Evolutionary conservation across 495 filamentous ascomycete species (phyloP), one percentile per base, ranked within the genome.

Genomic region (Pyrenopolyporus hunteri): DNA sequence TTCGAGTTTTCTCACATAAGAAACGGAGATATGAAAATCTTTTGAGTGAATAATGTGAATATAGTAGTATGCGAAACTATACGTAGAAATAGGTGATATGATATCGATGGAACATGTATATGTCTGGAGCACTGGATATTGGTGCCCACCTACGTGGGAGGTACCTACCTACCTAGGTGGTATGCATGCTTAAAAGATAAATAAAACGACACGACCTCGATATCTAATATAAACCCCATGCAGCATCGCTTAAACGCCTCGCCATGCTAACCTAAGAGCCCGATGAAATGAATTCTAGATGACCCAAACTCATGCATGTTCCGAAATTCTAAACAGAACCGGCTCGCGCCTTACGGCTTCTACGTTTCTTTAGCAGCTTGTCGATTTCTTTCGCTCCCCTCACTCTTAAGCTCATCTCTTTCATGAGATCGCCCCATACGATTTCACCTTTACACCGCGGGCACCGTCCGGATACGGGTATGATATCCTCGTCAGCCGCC

Each of bases 341-440:
- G 5, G 39, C 56, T 48, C 67, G 73, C 1, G 56, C 42, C 10
- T 57, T 73, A 22, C 71, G 54, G 20, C 52, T 63, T 11, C 72
- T 76, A 14, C 75, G 83, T 72, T 74, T 82, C 69, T 83, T 88
- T 63, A 92, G 71, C 17, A 94, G 71, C 42, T 79, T 80, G 14
- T 82, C 83, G 2, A 90, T 66, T 59, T 90, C 85, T 37, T 87
- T 87, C 59, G 78, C 68, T 10, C 87, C 91, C 39, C 91, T 80
- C 20, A 78, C 74, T 48, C 92, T 80, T 23, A 96, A 71, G 43
- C 80, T 93, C 56, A 92, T 72, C 69, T 96, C 92, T 66, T 86
- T 92, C 71, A 93, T 89, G 63, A 97, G 81, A 40, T 89, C 79
- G 0, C 83, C 76, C 94, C 94, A 98, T 40, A 78, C 65, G 6